phyloP scores from a whole-genome alignment of 1,284 basidiomycete genomes.

The Taiwanofungus camphoratus region DNA sequence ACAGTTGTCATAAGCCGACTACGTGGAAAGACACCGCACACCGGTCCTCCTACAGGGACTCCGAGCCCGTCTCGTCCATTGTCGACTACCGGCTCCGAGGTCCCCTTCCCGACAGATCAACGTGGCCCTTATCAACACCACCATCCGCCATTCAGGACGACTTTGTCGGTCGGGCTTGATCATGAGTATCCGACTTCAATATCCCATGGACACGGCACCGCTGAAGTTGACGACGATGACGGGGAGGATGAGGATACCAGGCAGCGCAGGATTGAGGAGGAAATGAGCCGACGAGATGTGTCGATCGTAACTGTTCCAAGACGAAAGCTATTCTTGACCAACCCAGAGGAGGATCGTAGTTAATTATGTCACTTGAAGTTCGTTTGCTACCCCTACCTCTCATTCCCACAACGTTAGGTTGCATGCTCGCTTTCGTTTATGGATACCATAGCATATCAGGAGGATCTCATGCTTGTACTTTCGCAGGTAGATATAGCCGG shows the following conservation, averaged over 20 bases:
- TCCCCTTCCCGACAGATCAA: conserved; percentile 39
- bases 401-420: no score
- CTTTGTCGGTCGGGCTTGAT: conserved; percentile 31
- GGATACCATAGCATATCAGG: conserved; percentile 19
- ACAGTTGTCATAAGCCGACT: conserved; percentile 44
- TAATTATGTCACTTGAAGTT: conserved; percentile 15
- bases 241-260: conserved; percentile 69
- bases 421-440: no score
- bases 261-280: conserved; percentile 70
- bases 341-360: conserved; percentile 38
- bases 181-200: conserved; percentile 33
- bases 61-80: conserved; percentile 30
- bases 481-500: conserved; percentile 17
- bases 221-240: conserved; percentile 52
- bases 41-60: conserved; percentile 18
- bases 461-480: conserved; percentile 12
- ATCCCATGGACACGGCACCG: conserved; percentile 24
- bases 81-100: conserved; percentile 37
- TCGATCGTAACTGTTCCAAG: conserved; percentile 76
- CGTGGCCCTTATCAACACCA: conserved; percentile 58
- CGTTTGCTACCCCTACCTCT: no score
- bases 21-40: conserved; percentile 27
- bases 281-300: conserved; percentile 72
- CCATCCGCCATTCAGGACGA: conserved; percentile 50
- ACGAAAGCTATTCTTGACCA: conserved; percentile 65